phyloP scores from a whole-genome alignment of 257 asterid genomes.

The Nicotiana paniculata region DNA sequence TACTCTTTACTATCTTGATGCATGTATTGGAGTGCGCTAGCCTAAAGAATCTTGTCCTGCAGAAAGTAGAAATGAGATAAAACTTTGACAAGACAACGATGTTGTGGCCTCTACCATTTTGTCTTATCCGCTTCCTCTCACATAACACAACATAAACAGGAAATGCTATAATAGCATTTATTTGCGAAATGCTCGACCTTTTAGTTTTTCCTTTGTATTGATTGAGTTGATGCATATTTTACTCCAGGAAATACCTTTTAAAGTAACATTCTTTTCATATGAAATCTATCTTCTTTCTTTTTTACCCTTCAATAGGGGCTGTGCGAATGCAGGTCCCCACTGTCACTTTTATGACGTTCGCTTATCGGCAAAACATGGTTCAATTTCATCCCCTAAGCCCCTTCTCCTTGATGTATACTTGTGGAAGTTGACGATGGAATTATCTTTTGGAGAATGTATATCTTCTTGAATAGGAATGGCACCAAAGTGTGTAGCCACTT shows the following conservation, averaged over 20 bases:
- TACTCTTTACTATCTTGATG: not conserved
- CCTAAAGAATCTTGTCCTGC: too few relatives aligned
- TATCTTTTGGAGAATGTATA: conserved; percentile 14
- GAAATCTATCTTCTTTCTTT: not conserved
- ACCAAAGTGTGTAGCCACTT: conserved; percentile 21
- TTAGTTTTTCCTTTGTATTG: not conserved
- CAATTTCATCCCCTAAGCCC: not conserved
- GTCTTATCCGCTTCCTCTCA: too few relatives aligned
- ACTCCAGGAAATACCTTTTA: not conserved
- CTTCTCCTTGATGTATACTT: not conserved
- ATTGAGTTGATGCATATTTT: not conserved
- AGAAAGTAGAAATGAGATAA: too few relatives aligned
- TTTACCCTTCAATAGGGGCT: not conserved
- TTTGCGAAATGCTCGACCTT: not conserved
- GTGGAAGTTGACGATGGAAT: conserved; percentile 8
- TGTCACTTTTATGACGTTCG: not conserved
- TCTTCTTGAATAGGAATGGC: conserved; percentile 49
- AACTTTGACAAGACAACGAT: too few relatives aligned
- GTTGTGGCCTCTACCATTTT: too few relatives aligned
- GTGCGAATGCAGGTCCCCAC: not conserved
- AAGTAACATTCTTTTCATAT: not conserved
- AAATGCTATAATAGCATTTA: not conserved
- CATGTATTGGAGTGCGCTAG: not conserved
- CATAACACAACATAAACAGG: too few relatives aligned
- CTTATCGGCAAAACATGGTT: not conserved